Conservation (phyloP, 495 filamentous ascomycete species). For the Hypoxylon trugodes region DNA sequence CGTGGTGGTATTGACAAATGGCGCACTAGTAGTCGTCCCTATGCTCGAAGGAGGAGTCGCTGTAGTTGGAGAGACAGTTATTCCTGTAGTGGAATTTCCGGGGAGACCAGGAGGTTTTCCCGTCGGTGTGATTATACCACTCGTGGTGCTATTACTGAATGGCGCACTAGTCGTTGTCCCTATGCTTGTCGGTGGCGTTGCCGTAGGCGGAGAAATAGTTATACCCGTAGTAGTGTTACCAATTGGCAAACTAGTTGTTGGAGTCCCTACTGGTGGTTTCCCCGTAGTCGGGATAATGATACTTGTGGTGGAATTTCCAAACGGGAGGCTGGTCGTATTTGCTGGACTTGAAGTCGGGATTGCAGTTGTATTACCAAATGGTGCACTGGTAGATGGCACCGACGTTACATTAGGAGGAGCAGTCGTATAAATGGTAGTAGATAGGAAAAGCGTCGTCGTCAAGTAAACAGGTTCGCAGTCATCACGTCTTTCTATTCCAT, state of each 20-base stretch:
- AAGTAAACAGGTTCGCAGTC: constrained; percentile 22
- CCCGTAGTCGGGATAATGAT: too few relatives aligned
- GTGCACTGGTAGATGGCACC: constrained; percentile 12
- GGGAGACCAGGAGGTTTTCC: too few relatives aligned
- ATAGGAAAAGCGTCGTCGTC: constrained; percentile 39
- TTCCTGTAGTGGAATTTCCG: not conserved
- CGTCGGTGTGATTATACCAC: too few relatives aligned
- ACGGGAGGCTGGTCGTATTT: not conserved
- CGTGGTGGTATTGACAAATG: constrained; percentile 1
- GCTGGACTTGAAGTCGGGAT: constrained; percentile 10
- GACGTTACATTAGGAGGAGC: constrained; percentile 27
- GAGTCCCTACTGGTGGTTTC: too few relatives aligned
- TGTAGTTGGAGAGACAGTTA: not conserved
- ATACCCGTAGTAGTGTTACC: constrained; percentile 2
- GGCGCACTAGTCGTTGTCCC: constrained; percentile 8
- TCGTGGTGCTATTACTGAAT: not conserved
- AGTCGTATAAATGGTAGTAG: constrained; percentile 37
- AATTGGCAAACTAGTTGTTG: not conserved
- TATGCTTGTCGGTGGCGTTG: constrained; percentile 1
- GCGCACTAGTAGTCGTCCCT: not conserved
- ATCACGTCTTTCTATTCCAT: constrained; percentile 13
- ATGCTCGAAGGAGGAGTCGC: not conserved
- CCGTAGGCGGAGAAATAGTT: not conserved
- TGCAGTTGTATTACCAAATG: constrained; percentile 21
- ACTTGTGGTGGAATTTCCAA: constrained; percentile 10